phyloP scores from a whole-genome alignment of 441 rosid species.

The Populus tomentosa region DNA sequence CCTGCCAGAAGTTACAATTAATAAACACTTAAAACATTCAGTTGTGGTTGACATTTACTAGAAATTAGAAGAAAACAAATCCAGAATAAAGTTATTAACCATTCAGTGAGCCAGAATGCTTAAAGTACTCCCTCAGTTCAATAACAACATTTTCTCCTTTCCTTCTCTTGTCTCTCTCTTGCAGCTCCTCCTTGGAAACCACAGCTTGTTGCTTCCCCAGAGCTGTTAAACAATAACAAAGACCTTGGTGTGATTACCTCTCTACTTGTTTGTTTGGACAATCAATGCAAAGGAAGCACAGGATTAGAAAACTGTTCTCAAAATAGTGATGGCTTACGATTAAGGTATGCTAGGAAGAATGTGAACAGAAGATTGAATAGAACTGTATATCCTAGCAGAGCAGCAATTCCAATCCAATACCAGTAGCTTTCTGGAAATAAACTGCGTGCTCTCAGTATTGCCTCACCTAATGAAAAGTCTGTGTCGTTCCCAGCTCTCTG shows the following conservation, averaged over 20 bases:
- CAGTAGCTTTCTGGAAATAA: slow-evolving; percentile 81
- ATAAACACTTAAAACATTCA: slow-evolving; percentile 8
- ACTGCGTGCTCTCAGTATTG: slow-evolving; percentile 60
- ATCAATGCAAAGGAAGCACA: not conserved
- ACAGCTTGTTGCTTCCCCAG: slow-evolving; percentile 76
- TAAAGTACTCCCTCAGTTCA: slow-evolving; percentile 80
- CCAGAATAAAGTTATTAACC: slow-evolving; percentile 37
- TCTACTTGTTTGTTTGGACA: not conserved
- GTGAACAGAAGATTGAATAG: slow-evolving; percentile 71
- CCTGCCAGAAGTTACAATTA: slow-evolving; percentile 43
- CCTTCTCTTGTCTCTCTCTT: slow-evolving; percentile 77
- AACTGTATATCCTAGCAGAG: slow-evolving; percentile 82
- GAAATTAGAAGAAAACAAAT: slow-evolving; percentile 12
- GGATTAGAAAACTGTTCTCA: slow-evolving; percentile 2
- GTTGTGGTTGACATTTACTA: not conserved
- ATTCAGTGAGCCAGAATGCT: slow-evolving; percentile 69
- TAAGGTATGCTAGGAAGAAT: slow-evolving; percentile 63
- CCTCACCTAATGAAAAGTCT: slow-evolving; percentile 56
- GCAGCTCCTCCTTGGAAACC: slow-evolving; percentile 85
- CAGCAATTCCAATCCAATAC: slow-evolving; percentile 97
- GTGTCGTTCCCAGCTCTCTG: slow-evolving; percentile 57
- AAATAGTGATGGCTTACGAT: slow-evolving; percentile 57
- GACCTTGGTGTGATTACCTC: slow-evolving; percentile 11
- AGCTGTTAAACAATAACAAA: slow-evolving; percentile 42
- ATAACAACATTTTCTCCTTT: slow-evolving; percentile 69